Evolutionary conservation across 768 basidiomycete species (phyloP).

Genomic region (Naganishia antarctica): DNA sequence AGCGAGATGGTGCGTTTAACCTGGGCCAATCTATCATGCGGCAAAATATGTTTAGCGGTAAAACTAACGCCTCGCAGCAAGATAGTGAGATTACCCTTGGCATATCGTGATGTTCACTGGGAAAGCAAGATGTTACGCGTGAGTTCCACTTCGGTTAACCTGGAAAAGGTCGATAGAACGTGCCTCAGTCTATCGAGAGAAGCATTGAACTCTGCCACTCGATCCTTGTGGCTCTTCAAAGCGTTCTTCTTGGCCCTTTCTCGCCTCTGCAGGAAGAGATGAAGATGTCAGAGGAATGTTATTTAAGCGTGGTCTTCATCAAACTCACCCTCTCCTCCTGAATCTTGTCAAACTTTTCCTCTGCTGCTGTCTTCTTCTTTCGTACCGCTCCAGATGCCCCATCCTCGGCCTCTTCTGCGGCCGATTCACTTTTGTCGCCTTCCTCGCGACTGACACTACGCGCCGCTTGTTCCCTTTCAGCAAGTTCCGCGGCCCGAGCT

Average conservation of each 20-base stretch:
- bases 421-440: conserved; percentile 19
- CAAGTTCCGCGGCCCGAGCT: conserved; percentile 29
- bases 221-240: conserved; percentile 45
- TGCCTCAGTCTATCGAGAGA: conserved; percentile 44
- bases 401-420: conserved; percentile 1
- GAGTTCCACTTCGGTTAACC: background rate
- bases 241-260: conserved; percentile 42
- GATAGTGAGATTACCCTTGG: no score
- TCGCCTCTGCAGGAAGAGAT: conserved; percentile 36
- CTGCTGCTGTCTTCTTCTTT: conserved; percentile 45
- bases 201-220: conserved; percentile 44
- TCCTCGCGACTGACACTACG: conserved; percentile 8
- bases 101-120: conserved; percentile 49
- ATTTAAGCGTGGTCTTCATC: background rate
- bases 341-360: conserved; percentile 45
- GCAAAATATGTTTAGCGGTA: background rate
- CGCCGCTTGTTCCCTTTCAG: conserved; percentile 18
- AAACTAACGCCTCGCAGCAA: no score
- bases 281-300: background rate
- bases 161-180: background rate
- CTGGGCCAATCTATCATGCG: conserved; percentile 38
- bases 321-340: conserved; percentile 44
- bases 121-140: conserved; percentile 5
- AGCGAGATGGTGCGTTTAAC: conserved; percentile 28
- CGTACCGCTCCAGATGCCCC: conserved; percentile 16